Base-by-base conservation (phyloP, 345 rosid species). In the Salix brachista region DNA sequence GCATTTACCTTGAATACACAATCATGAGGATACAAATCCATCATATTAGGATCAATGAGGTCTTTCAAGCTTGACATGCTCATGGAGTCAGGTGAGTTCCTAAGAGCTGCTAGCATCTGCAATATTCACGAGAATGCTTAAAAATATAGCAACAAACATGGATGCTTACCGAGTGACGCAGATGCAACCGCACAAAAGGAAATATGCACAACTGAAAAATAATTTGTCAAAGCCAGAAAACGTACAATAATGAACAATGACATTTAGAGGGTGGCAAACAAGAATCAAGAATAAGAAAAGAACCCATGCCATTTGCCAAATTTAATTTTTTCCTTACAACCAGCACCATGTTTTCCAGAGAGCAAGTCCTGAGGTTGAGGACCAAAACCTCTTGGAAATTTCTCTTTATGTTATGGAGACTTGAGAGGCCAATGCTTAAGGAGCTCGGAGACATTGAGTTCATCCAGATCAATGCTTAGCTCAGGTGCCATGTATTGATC, bases 1-100 rank as follows among this genome's bases (percentile, higher is more conserved):
- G 46, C 61, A 73, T 60, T 84, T 88, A 91, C 99, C 97, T 95
- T 95, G 81, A 84, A 93, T 65, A 95, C 81, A 85, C 99, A 95
- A 75, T 95, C 99, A n/a, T 89, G 93, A 28, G 99, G 99, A 82
- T 89, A 95, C 42, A 95, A 79, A 82, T 90, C 91, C 94, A 90
- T 88, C 92, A 95, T 80, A 77, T 83, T 95, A 48, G 90, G 87
- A 79, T 95, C 98, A 1, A 91, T 74, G 79, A 87, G 85, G 61
- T 90, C 93, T 70, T 90, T 90, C 89, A 95, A 75, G 84, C 89
- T 87, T 30, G 90, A 83, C 90, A 90, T 88, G 86, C 88, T 88
- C 84, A 78, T 70, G 14, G 96, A 90, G 81, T 95, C 94, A 0
- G 93, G 93, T 28, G 91, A 81, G 79, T 83, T 89, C 83, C 83